Evolutionary conservation across 352 stramenopile species (phyloP), one percentile per base, ranked within the genome.

Genomic region (Phytophthora cactorum): DNA sequence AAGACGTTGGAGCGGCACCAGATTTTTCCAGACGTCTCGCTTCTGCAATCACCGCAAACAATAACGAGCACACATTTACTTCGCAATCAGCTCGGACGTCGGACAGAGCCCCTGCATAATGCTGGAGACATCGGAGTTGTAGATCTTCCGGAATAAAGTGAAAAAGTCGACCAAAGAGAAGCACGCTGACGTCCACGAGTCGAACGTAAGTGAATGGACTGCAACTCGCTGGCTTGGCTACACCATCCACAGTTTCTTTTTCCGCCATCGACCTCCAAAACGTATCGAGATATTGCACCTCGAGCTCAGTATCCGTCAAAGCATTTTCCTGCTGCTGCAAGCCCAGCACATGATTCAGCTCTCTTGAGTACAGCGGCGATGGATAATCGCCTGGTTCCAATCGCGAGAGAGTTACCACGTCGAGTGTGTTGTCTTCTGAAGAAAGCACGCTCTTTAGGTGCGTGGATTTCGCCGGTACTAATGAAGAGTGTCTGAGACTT

Each of bases 161-260:
- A 38, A 96, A 96, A 25, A 96, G 52, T 22, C 76, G 73, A 17
- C 87, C 84, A 66, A 95, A 95, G 22, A 96, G 52, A 44, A 82
- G 66, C n/a, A 96, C 74, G 32, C 89, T 91, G 3, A 80, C 70
- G 53, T 96, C 89, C 10, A 94, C 89, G 1, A 95, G 74, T 11
- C 87, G 85, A 67, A 91, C 82, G 38, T 92, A 90, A 31, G 87
- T 95, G 43, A 93, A 91, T 28, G 81, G 83, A 59, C 86, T 96
- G 68, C 80, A 90, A 34, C 69, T 72, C 10, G 68, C 67, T 9
- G 63, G 75, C 34, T 79, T 78, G 15, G 66, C 74, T 28, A 70
- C 32, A 31, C 79, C 66, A 51, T 76, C 59, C 22, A 63, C 41
- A 36, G 38, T 38, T 7, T 81, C 65, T 32, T 64, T 70, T 41